Evolutionary conservation across 129 eudicot species (phyloP).

Genomic region (Flaveria sonorensis): DNA sequence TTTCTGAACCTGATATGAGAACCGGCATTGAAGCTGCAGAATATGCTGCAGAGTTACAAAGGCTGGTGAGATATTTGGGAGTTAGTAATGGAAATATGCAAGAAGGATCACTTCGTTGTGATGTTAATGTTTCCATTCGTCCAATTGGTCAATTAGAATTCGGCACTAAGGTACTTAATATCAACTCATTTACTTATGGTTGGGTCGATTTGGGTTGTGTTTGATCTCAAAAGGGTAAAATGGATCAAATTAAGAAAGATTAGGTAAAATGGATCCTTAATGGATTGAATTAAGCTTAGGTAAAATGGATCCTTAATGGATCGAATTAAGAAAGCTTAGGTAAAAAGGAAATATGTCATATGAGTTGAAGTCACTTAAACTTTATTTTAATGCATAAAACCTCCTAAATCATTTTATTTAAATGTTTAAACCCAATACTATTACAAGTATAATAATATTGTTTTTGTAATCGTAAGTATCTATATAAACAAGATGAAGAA

Average conservation of each 20-base stretch:
- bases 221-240: background rate
- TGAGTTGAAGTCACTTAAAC: background rate
- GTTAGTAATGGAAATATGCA: conserved; percentile 95
- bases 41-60: conserved; percentile 94
- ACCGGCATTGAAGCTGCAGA: conserved; percentile 97
- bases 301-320: background rate
- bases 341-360: background rate
- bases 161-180: conserved; percentile 78
- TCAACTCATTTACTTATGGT: background rate
- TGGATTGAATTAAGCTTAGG: background rate
- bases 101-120: conserved; percentile 98
- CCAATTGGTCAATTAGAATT: conserved; percentile 85
- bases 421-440: background rate
- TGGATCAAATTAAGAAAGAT: background rate
- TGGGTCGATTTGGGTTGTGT: conserved; percentile 4
- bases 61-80: conserved; percentile 91
- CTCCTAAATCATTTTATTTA: background rate
- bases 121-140: conserved; percentile 90
- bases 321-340: background rate
- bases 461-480: background rate
- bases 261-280: background rate
- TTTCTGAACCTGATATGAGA: conserved; percentile 98
- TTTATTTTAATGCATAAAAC: background rate
- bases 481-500: background rate
- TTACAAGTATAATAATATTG: background rate